Evolutionary conservation across 768 basidiomycete genomes (phyloP), one percentile per base, ranked within the genome.

Genomic region (Collybiopsis confluens): DNA sequence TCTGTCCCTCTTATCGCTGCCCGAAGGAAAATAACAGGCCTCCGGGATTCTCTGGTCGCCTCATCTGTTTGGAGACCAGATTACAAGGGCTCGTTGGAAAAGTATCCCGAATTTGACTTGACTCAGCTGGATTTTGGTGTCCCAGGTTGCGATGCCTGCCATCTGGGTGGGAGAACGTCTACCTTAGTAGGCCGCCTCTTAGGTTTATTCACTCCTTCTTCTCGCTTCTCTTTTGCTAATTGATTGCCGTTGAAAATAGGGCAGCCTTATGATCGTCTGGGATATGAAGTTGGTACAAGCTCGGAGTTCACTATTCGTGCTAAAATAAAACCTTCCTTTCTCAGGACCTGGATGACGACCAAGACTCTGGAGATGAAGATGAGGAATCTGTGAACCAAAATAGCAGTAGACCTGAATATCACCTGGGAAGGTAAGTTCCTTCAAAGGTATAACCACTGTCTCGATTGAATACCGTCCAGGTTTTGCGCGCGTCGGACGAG

Each of bases 1-100:
- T 77, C 79, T 23, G 77, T 87, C 1, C 85, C 90, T n/a, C 64
- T 91, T 36, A 74, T 74, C 43, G 74, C 82, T 1, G 71, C 80
- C n/a, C 80, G 85, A 21, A 81, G 90, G 44, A 90, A 90, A 63
- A 64, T 95, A 24, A 70, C 68, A 7, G 86, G 88, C 2, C 70
- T 89, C 55, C 72, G 80, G 54, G 88, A 92, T 63, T 87, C 89
- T 1, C 69, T 90, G 13, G 88, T 94, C 4, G 75, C 86, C 7
- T 92, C 91, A n/a, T 90, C 90, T 1, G 80, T 90, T 10, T 97
- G 93, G 93, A 73, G 76, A 54, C 75, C 83, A 1, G 74, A 78
- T 10, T 91, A 88, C 71, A 90, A 80, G 59, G 76, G 73, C 38
- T 62, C 74, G 2, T 66, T 97, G 13, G 80, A 88, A 62, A 79